phyloP scores from a whole-genome alignment of 805 yeast species.

The Candida anglica region DNA sequence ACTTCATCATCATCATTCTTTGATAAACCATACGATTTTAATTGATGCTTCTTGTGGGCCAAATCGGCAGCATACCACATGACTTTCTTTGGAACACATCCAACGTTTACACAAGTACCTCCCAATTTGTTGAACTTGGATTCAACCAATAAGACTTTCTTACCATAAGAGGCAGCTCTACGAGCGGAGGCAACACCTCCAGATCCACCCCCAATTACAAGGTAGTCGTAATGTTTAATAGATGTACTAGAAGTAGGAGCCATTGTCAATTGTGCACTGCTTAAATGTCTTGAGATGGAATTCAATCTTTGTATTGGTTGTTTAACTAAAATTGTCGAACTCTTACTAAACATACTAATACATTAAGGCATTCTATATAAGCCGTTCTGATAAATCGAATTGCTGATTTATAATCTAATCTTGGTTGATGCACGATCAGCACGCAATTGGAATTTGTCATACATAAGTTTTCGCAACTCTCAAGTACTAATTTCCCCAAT shows the following conservation, averaged over 20 bases:
- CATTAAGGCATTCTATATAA: too few species aligned
- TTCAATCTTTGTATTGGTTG: conserved; percentile 17
- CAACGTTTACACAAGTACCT: conserved; percentile 98
- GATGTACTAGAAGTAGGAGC: conserved; percentile 44
- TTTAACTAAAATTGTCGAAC: conserved; percentile 2
- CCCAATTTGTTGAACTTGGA: conserved; percentile 68
- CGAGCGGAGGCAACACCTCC: conserved; percentile 99
- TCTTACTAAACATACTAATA: too few species aligned
- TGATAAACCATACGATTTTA: conserved; percentile 77
- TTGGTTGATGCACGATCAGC: too few species aligned
- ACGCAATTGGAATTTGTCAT: too few species aligned
- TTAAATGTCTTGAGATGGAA: conserved; percentile 26
- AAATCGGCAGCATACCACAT: conserved; percentile 98
- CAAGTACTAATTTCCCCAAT: too few species aligned
- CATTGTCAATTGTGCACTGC: conserved; percentile 36
- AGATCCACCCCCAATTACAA: conserved; percentile 98
- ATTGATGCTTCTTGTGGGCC: conserved; percentile 71
- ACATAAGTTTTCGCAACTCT: too few species aligned
- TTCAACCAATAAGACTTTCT: conserved; percentile 80
- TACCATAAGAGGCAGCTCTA: conserved; percentile 92
- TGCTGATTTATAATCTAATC: too few species aligned
- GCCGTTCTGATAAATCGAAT: too few species aligned
- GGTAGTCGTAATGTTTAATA: conserved; percentile 69
- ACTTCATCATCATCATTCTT: conserved; percentile 53
- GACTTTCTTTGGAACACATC: conserved; percentile 98